These are phyloP conservation scores for Rhinocladiella mackenziei DNA, from an alignment of 2,329 filamentous ascomycete species.

Conservation along the genomic window DNA sequence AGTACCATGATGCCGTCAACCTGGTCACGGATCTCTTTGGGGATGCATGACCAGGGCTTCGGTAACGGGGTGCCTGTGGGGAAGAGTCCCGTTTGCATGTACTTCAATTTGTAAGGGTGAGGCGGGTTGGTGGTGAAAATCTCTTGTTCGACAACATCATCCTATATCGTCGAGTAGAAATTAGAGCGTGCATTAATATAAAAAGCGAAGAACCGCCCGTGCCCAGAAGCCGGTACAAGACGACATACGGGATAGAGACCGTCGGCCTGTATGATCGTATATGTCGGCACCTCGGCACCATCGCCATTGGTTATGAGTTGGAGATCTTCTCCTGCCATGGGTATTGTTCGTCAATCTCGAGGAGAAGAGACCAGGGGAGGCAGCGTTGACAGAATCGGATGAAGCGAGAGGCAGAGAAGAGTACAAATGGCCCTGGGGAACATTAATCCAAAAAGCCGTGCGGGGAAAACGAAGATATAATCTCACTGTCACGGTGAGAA, in stretches of 20 bases:
- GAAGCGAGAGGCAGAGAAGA: too few species aligned
- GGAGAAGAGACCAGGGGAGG: too few species aligned
- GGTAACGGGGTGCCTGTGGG: slow-evolving; percentile 14
- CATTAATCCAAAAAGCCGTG: too few species aligned
- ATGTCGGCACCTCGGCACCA: too few species aligned
- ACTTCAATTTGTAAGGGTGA: slow-evolving; percentile 22
- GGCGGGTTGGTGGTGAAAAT: slow-evolving; percentile 20
- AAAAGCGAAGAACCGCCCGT: neutral
- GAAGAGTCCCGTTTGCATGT: slow-evolving; percentile 21
- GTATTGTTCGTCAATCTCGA: too few species aligned
- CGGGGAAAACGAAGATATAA: too few species aligned
- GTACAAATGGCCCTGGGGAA: too few species aligned
- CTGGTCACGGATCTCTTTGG: slow-evolving; percentile 21
- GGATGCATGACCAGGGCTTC: slow-evolving; percentile 24
- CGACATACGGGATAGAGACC: slow-evolving; percentile 25
- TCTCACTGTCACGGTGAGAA: too few species aligned
- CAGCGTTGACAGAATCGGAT: too few species aligned
- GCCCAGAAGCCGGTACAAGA: neutral
- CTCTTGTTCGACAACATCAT: slow-evolving; percentile 24
- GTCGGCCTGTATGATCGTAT: slow-evolving; percentile 28
- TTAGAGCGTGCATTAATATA: neutral
- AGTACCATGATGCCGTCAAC: slow-evolving; percentile 27
- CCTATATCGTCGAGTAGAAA: slow-evolving; percentile 12
- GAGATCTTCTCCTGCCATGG: too few species aligned
- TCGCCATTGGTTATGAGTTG: too few species aligned